phyloP scores from a whole-genome alignment of 129 eudicot species.

The Gnaphalium uliginosum region DNA sequence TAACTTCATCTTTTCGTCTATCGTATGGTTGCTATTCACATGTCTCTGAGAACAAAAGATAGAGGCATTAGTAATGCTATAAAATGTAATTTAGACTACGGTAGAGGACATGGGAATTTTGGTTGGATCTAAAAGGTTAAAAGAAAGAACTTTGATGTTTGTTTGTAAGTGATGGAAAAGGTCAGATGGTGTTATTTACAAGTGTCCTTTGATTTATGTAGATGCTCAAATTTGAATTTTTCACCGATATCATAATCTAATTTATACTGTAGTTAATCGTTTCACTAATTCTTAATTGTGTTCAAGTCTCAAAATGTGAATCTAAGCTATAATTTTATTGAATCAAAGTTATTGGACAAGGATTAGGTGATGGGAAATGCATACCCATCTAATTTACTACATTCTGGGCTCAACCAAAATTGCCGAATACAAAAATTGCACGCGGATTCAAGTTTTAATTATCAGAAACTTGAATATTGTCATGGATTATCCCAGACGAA shows the following conservation, averaged over 20 bases:
- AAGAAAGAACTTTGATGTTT: neutral
- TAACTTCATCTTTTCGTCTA: slow-evolving; percentile 8
- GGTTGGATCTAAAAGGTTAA: neutral
- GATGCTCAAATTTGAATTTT: neutral
- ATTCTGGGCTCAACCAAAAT: no score
- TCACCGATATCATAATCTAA: neutral
- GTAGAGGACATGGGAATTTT: neutral
- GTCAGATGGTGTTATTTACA: neutral
- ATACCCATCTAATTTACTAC: no score
- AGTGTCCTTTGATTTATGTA: neutral
- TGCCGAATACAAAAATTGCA: no score
- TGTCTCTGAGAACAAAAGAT: neutral
- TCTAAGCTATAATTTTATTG: neutral
- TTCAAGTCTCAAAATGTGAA: neutral
- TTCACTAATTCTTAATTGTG: neutral
- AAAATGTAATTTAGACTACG: no score
- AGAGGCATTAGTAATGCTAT: neutral
- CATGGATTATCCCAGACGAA: no score
- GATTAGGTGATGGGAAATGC: no score
- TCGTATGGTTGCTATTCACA: neutral
- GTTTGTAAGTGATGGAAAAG: neutral
- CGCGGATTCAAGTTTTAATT: no score
- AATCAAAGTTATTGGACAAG: no score
- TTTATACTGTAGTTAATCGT: no score
- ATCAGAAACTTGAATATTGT: no score